Evolutionary conservation across 345 rosid genomes (phyloP).

Genomic region (Chamaenerion angustifolium): DNA sequence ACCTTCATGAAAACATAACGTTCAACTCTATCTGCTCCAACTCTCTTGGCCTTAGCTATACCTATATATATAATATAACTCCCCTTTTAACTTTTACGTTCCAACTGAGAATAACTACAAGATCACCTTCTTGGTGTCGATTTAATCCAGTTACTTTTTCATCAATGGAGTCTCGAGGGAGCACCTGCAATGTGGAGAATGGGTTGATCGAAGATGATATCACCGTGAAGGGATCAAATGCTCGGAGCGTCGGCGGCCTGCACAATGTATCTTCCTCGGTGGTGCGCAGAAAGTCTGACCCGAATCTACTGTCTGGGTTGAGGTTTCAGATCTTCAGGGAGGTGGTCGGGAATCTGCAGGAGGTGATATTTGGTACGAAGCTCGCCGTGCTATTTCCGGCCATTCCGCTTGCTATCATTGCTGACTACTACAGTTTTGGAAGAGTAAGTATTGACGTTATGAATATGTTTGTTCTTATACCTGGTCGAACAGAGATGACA

Average conservation of each 20-base stretch:
- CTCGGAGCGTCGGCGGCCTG: neutral
- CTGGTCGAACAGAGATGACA: too few relatives aligned
- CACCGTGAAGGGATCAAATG: neutral
- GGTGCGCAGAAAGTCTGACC: conserved; percentile 27
- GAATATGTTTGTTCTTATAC: too few relatives aligned
- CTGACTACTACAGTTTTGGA: conserved; percentile 19
- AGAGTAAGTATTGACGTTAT: conserved; percentile 11
- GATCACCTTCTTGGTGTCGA: too few relatives aligned
- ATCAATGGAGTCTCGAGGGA: conserved; percentile 15
- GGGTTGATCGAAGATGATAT: conserved; percentile 5
- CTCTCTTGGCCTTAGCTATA: too few relatives aligned
- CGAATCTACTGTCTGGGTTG: conserved; percentile 20
- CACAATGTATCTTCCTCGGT: conserved; percentile 17
- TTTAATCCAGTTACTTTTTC: too few relatives aligned
- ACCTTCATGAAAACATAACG: conserved; percentile 3
- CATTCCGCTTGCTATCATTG: conserved; percentile 25
- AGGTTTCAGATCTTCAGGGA: conserved; percentile 11
- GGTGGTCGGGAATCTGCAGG: conserved; percentile 26
- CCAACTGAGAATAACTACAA: neutral
- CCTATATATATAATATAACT: neutral
- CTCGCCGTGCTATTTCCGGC: conserved; percentile 35
- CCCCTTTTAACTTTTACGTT: neutral
- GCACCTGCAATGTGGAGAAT: conserved; percentile 17
- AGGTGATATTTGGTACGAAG: conserved; percentile 35
- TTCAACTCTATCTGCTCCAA: neutral